Conservation (phyloP, 768 basidiomycete genomes). For the Lactifluus rugatus region DNA sequence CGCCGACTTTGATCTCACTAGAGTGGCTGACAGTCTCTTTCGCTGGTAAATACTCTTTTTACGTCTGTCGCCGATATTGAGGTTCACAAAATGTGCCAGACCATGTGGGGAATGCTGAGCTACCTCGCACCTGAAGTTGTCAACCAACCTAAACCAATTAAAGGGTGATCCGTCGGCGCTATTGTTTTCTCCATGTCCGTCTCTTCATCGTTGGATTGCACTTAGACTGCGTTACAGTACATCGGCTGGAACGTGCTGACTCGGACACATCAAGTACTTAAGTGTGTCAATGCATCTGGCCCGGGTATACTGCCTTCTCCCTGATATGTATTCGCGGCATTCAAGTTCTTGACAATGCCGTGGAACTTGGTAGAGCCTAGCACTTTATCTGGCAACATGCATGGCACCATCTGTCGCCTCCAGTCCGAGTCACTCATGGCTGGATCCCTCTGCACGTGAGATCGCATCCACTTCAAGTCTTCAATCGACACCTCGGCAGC, state of each 20-base stretch:
- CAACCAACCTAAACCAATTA: conserved; percentile 38
- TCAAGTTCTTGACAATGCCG: conserved; percentile 1
- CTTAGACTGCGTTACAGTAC: conserved; percentile 7
- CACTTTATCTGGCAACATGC: conserved; percentile 62
- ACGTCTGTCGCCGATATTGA: no score
- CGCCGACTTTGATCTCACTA: conserved; percentile 94
- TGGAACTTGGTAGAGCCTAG: no score
- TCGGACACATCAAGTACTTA: no score
- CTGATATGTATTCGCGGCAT: background rate
- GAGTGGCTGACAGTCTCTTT: conserved; percentile 67
- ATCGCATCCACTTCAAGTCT: background rate
- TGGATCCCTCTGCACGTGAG: conserved; percentile 25
- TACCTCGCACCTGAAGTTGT: conserved; percentile 95
- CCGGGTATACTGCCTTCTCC: conserved; percentile 34
- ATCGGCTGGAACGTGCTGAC: conserved; percentile 11
- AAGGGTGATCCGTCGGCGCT: conserved; percentile 92
- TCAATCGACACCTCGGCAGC: background rate
- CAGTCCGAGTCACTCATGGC: conserved; percentile 79
- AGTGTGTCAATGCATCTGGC: conserved; percentile 27
- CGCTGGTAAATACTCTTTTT: no score
- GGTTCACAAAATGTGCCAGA: no score
- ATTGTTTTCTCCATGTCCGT: conserved; percentile 86
- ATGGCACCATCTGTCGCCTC: conserved; percentile 58
- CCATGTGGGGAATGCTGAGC: conserved; percentile 93
- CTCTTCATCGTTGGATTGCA: background rate